Conservation (phyloP, 139 green algal species). For the Micractinium sp. region DNA sequence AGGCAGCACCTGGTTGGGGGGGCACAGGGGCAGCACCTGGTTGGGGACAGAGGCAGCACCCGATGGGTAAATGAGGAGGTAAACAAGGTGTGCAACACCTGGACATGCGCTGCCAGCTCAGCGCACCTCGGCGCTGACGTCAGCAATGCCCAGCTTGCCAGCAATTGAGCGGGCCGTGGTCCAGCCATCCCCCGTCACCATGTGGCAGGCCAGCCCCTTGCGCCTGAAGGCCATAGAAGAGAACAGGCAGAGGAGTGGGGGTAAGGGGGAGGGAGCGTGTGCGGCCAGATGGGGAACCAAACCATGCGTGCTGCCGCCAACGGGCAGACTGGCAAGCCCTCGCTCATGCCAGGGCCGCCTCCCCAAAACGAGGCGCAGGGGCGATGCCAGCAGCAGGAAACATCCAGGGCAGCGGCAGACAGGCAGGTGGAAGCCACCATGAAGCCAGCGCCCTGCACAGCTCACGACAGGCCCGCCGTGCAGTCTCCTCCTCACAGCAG, state of each 20-base stretch:
- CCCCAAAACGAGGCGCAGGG: neutral
- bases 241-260: neutral
- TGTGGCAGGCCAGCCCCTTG: conserved; percentile 62
- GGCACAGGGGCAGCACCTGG: neutral
- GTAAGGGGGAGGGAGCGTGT: neutral
- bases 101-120: conserved; percentile 73
- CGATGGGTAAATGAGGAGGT: conserved; percentile 48
- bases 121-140: conserved; percentile 56
- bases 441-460: too few relatives aligned
- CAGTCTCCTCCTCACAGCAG: too few relatives aligned
- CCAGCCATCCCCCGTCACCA: conserved; percentile 93
- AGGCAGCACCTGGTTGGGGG: conserved; percentile 39
- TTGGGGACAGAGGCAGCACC: neutral
- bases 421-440: too few relatives aligned
- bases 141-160: conserved; percentile 68
- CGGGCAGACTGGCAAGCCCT: too few relatives aligned
- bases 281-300: too few relatives aligned
- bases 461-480: too few relatives aligned
- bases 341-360: neutral
- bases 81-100: conserved; percentile 38
- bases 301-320: neutral
- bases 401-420: neutral
- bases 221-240: neutral
- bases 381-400: neutral
- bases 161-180: conserved; percentile 81